A percentile compares a stretch with the other conserved stretches of the same genome.
These are phyloP conservation scores for Aspergillus sp. DNA, from an alignment of 2,329 filamentous ascomycete species.

Conservation along the genomic window DNA sequence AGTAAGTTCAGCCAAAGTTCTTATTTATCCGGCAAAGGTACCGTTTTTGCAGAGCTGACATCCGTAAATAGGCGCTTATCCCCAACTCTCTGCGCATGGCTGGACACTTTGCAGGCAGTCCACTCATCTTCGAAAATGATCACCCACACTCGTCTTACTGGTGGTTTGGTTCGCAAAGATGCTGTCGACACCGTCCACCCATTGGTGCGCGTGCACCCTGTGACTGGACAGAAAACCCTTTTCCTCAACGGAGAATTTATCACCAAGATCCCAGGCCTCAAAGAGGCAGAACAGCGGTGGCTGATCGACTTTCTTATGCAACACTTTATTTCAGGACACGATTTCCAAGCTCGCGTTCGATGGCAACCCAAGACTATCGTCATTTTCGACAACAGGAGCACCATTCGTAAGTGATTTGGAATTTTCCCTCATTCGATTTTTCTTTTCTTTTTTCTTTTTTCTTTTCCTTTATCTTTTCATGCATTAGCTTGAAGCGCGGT, in stretches of 20 bases:
- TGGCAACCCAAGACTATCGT: conserved; percentile 53
- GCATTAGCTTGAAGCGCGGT: conserved; percentile 4
- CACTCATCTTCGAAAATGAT: conserved; percentile 49
- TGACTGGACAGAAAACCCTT: conserved; percentile 49
- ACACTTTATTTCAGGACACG: conserved; percentile 48
- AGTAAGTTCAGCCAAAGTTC: conserved; percentile 26
- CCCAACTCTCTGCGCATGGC: conserved; percentile 48
- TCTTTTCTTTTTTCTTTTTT: too few species aligned
- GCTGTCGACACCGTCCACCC: conserved; percentile 47
- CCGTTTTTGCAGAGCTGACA: conserved; percentile 5
- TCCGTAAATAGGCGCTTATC: conserved; percentile 40
- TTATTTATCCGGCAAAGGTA: neutral
- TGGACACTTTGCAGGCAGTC: conserved; percentile 35
- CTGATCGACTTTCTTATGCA: conserved; percentile 51
- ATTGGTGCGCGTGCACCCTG: conserved; percentile 49
- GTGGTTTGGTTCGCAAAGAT: conserved; percentile 45
- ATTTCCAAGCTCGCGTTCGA: conserved; percentile 49
- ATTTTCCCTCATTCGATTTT: too few species aligned
- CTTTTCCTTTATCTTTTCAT: neutral
- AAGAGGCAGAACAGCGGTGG: conserved; percentile 47
- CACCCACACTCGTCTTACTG: conserved; percentile 41
- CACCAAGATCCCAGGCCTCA: conserved; percentile 48
- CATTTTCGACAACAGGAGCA: conserved; percentile 51
- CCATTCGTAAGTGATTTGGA: conserved; percentile 42
- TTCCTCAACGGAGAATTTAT: conserved; percentile 53